phyloP scores from a whole-genome alignment of 75 land plant genomes.

The Larix kaempferi region DNA sequence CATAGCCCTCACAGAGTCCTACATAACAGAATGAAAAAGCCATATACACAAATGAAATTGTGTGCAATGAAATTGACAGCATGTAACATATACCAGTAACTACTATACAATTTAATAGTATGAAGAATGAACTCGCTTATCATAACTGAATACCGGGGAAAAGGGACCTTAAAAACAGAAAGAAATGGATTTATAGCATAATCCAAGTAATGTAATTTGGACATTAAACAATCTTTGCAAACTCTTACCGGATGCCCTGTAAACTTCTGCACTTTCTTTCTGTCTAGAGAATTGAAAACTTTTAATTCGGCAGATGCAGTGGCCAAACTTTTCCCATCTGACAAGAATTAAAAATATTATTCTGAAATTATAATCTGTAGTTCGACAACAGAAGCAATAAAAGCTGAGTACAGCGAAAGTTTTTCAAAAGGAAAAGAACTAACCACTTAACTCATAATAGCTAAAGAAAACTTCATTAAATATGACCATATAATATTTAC shows the following conservation, averaged over 20 bases:
- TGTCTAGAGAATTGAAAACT: slow-evolving; percentile 50
- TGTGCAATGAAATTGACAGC: not conserved
- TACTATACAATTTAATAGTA: not conserved
- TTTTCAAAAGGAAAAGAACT: no score
- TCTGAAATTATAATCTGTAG: no score
- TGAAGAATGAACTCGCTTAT: no score
- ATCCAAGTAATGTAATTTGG: not conserved
- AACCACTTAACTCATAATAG: no score
- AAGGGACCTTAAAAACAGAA: not conserved
- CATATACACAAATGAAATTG: not conserved
- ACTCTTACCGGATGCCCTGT: slow-evolving; percentile 92
- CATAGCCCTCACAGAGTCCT: slow-evolving; percentile 68
- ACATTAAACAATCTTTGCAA: not conserved
- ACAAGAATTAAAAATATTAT: not conserved
- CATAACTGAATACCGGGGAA: no score
- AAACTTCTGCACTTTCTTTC: slow-evolving; percentile 79
- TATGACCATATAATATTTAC: no score
- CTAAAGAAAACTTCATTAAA: no score
- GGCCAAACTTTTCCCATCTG: slow-evolving; percentile 77
- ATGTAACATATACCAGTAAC: not conserved
- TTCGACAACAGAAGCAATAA: no score
- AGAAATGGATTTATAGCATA: not conserved
- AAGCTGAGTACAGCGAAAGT: no score
- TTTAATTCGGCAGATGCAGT: slow-evolving; percentile 72
- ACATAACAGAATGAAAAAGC: not conserved